Evolutionary conservation across 2,329 filamentous ascomycete genomes (phyloP), one percentile per base, ranked within the genome.

Genomic region (Neofusicoccum kwambonambiense): DNA sequence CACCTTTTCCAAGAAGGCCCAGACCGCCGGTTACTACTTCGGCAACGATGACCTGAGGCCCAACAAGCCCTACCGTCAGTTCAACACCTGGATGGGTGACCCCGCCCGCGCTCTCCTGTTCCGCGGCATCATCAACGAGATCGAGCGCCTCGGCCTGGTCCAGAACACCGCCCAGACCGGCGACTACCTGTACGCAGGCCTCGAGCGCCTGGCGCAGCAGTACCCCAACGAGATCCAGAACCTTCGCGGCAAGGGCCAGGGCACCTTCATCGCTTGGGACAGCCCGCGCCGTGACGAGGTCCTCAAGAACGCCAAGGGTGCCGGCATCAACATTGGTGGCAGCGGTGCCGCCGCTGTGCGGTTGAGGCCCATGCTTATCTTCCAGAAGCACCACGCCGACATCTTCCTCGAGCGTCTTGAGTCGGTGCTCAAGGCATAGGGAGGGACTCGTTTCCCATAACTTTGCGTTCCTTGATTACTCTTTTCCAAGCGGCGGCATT

Each of bases 11-110:
- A 97, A 97, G 84, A 97, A 97, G 84, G 93, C 93, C 3, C 93
- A 97, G 81, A 91, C 93, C 1, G 93, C 93, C 6, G 93, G 93
- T 39, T 97, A 94, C 85, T 97, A 95, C 84, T 97, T 89, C 76
- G 90, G 90, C 67, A 89, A 95, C 83, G 85, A 87, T 9, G 88
- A 87, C 47, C 84, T 97, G 70, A 85, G 91, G 12, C 93, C 93
- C 68, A 96, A 96, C 83, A 93, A 93, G 85, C 90, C 93, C 5
- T 97, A 96, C 84, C 89, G 93, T 67, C 93, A 97, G 80, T 97
- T 97, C 85, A 97, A 97, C 84, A 97, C 92, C 56, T 97, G 93
- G 93, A 96, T 97, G 90, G 93, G 93, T 72, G 93, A 97, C 80
- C 93, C 93, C 15, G 89, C 90, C 13, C 89, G 92, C 66, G 92